Conservation (phyloP, 2,329 filamentous ascomycete genomes). For the Penicillium polonicum region DNA sequence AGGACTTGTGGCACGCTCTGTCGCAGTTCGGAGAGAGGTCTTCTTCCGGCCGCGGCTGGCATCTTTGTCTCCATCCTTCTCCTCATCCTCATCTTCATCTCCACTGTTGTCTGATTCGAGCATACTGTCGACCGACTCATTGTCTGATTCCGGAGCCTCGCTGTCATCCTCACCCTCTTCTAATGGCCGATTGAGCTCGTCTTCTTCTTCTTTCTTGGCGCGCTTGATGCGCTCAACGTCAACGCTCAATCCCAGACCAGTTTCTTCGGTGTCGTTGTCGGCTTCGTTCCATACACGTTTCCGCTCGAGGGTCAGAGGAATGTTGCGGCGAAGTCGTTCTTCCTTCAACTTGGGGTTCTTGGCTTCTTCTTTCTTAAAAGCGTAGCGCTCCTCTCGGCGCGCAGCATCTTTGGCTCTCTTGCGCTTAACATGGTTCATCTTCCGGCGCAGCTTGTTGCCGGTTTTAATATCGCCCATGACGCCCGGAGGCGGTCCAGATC, state of each 20-base stretch:
- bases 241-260: conserved; percentile 46
- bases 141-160: conserved; percentile 49
- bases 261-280: conserved; percentile 52
- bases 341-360: conserved; percentile 74
- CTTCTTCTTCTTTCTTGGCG: conserved; percentile 48
- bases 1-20: conserved; percentile 55
- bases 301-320: conserved; percentile 76
- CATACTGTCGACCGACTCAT: conserved; percentile 72
- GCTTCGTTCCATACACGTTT: conserved; percentile 89
- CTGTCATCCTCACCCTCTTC: conserved; percentile 49
- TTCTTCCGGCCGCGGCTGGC: conserved; percentile 34
- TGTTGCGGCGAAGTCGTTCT: conserved; percentile 72
- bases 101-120: conserved; percentile 56
- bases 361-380: conserved; percentile 78
- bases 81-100: conserved; percentile 44
- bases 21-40: conserved; percentile 40
- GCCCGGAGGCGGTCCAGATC: conserved; percentile 45
- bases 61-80: conserved; percentile 47
- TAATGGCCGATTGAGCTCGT: conserved; percentile 37
- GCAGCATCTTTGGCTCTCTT: conserved; percentile 74
- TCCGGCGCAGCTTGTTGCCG: conserved; percentile 75
- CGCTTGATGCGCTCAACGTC: conserved; percentile 51
- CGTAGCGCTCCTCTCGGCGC: conserved; percentile 73
- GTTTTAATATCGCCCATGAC: conserved; percentile 55
- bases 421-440: conserved; percentile 73